Evolutionary conservation across 768 basidiomycete species (phyloP).

Genomic region (Lactarius trivialis): DNA sequence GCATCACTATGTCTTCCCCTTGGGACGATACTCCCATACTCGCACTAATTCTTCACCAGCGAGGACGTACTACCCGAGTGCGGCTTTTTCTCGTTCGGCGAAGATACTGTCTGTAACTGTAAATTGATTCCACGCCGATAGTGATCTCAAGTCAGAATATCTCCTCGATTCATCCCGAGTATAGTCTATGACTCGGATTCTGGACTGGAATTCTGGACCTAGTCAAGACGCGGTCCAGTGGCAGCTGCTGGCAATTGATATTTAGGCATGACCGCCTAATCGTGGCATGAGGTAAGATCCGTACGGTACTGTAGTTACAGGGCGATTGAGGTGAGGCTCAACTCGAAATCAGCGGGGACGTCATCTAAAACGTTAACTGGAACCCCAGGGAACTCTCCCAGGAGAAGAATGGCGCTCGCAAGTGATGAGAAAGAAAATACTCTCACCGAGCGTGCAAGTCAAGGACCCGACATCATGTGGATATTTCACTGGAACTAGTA

Average conservation of each 20-base stretch:
- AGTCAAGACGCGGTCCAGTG: neutral
- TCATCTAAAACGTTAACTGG: neutral
- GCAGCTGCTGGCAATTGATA: neutral
- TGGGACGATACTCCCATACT: too few species aligned
- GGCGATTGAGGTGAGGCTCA: neutral
- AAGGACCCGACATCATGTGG: too few species aligned
- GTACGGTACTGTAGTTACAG: too few species aligned
- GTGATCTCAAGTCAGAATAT: neutral
- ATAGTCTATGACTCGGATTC: neutral
- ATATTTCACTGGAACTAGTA: too few species aligned
- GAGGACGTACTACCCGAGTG: too few species aligned
- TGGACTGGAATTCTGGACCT: neutral
- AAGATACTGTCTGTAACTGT: neutral
- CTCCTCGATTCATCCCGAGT: neutral
- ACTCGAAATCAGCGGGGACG: neutral
- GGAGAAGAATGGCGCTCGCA: neutral
- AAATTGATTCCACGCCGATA: neutral
- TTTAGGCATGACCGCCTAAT: neutral
- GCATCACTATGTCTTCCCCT: too few species aligned
- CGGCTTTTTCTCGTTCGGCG: too few species aligned
- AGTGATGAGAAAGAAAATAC: too few species aligned
- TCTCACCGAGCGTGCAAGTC: neutral
- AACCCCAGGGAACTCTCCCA: neutral
- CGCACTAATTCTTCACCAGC: too few species aligned
- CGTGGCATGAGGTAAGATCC: neutral